Percentiles rank a stretch among this genome's conserved stretches.
phyloP scores from a whole-genome alignment of 73 alveolate species.

The Breviolum minutum region DNA sequence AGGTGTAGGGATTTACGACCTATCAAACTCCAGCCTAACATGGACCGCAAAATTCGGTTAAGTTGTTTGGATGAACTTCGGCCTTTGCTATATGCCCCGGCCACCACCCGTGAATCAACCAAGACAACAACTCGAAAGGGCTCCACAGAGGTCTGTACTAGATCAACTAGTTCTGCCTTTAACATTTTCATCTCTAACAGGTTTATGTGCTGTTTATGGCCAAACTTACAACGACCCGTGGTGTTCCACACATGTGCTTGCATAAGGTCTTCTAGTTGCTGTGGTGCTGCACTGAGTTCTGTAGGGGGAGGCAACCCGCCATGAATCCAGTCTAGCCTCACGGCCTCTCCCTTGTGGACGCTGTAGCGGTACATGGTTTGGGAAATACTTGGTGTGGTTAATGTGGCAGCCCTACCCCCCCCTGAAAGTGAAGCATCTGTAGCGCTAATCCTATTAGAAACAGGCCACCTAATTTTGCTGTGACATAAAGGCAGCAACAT shows the following conservation, averaged over 20 bases:
- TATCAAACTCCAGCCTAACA: neutral
- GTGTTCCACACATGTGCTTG: too few relatives aligned
- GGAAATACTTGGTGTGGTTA: neutral
- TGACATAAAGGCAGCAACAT: neutral
- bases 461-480: neutral
- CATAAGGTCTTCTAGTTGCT: neutral
- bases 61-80: neutral
- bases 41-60: constrained; percentile 6
- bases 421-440: neutral
- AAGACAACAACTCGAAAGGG: too few relatives aligned
- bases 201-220: too few relatives aligned
- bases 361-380: neutral
- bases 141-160: too few relatives aligned
- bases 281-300: neutral
- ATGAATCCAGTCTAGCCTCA: constrained; percentile 1
- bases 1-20: neutral
- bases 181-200: too few relatives aligned
- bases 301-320: neutral
- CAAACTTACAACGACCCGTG: too few relatives aligned
- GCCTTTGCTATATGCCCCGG: constrained; percentile 1
- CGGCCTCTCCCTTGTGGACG: neutral
- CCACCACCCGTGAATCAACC: too few relatives aligned
- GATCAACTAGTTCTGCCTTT: too few relatives aligned
- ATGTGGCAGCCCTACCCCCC: neutral
- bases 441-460: neutral